phyloP scores from a whole-genome alignment of 2,329 filamentous ascomycete genomes.

The Endothia cerciana region DNA sequence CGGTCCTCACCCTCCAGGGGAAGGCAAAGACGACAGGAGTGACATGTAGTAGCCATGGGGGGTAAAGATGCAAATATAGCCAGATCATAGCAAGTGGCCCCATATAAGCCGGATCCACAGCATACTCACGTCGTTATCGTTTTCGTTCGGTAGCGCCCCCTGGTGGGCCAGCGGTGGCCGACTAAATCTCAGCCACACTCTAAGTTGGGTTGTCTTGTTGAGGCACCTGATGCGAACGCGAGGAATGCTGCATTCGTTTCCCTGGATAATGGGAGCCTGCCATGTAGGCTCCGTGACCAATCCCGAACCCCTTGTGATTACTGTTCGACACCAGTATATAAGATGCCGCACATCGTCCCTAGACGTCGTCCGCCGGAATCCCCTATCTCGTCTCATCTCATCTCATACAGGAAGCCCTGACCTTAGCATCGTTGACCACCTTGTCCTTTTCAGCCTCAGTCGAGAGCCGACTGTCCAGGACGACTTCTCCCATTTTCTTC shows the following conservation, averaged over 20 bases:
- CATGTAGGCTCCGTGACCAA: neutral
- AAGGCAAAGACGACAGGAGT: neutral
- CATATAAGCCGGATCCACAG: neutral
- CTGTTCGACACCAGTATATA: neutral
- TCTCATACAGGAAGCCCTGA: neutral
- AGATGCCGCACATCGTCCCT: neutral
- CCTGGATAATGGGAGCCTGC: neutral
- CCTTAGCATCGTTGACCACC: neutral
- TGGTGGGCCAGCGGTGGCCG: neutral
- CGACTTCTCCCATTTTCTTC: neutral
- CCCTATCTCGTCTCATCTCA: neutral
- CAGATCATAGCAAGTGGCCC: neutral
- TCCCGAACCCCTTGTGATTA: neutral
- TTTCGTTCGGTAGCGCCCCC: neutral
- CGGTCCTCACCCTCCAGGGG: neutral
- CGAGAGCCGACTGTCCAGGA: neutral
- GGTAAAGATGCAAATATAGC: neutral
- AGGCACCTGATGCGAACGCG: neutral
- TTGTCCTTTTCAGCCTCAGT: neutral
- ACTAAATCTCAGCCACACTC: neutral
- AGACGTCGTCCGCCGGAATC: neutral
- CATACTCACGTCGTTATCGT: slow-evolving; percentile 1
- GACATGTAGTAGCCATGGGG: neutral
- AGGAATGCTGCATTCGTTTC: neutral
- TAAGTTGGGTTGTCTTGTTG: neutral